These are phyloP conservation scores for Phytophthora sansomeana DNA, from an alignment of 352 stramenopile species.

Conservation along the genomic window DNA sequence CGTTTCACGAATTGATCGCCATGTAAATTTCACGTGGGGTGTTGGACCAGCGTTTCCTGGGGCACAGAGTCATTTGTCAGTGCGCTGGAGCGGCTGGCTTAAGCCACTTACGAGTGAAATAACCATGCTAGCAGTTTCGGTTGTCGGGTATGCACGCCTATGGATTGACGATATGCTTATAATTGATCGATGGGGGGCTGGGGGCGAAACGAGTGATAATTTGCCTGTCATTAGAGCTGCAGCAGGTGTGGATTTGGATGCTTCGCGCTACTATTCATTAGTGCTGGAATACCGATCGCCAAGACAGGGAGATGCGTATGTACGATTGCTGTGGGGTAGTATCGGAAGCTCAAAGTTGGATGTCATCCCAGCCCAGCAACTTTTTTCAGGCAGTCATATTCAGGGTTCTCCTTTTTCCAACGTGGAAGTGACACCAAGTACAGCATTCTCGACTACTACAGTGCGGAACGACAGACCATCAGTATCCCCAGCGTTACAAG, in stretches of 20 bases:
- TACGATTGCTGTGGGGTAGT: conserved; percentile 61
- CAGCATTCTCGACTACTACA: conserved; percentile 19
- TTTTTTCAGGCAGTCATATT: conserved; percentile 65
- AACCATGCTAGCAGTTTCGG: conserved; percentile 55
- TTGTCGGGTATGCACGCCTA: conserved; percentile 63
- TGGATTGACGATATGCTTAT: conserved; percentile 73
- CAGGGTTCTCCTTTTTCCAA: conserved; percentile 58
- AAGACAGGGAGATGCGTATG: conserved; percentile 38
- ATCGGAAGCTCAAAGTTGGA: conserved; percentile 40
- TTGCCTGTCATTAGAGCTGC: conserved; percentile 22
- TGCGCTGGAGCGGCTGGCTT: conserved; percentile 75
- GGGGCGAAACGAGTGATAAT: conserved; percentile 30
- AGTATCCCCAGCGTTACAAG: conserved; percentile 17
- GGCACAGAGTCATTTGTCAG: conserved; percentile 60
- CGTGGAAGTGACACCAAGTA: conserved; percentile 45
- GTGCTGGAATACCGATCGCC: conserved; percentile 73
- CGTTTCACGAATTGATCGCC: conserved; percentile 61
- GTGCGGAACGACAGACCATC: conserved; percentile 18
- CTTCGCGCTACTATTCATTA: conserved; percentile 52
- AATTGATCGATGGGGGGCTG: conserved; percentile 67
- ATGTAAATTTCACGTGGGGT: conserved; percentile 83
- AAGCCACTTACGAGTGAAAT: conserved; percentile 51
- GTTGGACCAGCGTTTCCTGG: conserved; percentile 54
- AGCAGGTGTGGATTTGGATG: conserved; percentile 42
- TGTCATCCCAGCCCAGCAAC: conserved; percentile 47